phyloP scores from a whole-genome alignment of 2,329 filamentous ascomycete species.

The Colletotrichum sp. region DNA sequence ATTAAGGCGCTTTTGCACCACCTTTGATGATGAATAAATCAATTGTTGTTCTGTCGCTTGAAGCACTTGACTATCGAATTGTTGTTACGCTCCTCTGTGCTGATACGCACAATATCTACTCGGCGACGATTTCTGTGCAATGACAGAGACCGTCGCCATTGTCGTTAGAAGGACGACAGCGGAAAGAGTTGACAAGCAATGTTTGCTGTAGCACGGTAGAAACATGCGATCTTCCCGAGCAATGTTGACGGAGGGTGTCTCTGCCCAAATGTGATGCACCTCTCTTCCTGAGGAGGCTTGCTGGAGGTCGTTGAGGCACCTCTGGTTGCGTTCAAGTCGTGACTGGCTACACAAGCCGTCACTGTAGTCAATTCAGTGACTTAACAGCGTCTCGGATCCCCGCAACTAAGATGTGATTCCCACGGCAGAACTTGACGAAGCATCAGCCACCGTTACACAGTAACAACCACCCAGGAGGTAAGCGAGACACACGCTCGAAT shows the following conservation, averaged over 20 bases:
- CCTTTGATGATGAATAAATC: neutral
- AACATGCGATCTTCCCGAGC: too few species aligned
- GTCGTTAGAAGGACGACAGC: too few species aligned
- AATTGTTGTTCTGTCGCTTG: neutral
- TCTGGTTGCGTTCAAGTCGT: neutral
- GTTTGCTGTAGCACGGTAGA: too few species aligned
- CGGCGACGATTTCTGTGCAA: too few species aligned
- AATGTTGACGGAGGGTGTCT: neutral
- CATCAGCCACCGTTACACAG: neutral
- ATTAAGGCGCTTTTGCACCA: neutral
- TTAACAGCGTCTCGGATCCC: neutral
- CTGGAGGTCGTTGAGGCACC: neutral
- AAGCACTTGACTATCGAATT: neutral
- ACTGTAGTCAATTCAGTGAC: neutral
- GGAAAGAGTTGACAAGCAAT: too few species aligned
- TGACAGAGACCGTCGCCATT: too few species aligned
- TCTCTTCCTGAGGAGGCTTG: neutral
- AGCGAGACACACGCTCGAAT: neutral
- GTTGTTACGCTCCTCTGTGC: neutral
- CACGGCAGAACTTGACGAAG: neutral
- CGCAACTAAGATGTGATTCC: neutral
- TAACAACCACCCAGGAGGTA: neutral
- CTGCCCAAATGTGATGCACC: too few species aligned
- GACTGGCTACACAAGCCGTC: neutral
- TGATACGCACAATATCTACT: too few species aligned